Percentiles rank a stretch among this genome's conserved stretches.
Conservation (phyloP, 257 asterid genomes). For the Knoxia roxburghii region DNA sequence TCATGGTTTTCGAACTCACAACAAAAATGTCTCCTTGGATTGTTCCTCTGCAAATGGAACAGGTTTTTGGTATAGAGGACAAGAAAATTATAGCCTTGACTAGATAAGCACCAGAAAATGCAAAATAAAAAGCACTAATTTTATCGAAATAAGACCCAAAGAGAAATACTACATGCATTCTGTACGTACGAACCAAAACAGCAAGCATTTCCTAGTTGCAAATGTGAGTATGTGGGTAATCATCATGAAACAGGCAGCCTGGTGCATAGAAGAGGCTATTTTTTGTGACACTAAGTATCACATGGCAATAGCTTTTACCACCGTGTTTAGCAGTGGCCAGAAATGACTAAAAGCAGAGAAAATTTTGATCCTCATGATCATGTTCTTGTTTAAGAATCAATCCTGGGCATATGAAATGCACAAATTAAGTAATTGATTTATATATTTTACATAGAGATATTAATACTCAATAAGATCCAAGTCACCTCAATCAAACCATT, state of each 20-base stretch:
- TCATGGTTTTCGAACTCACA: slow-evolving; percentile 44
- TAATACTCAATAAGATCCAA: background rate
- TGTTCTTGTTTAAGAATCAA: background rate
- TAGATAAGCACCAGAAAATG: background rate
- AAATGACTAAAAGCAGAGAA: slow-evolving; percentile 16
- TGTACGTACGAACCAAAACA: background rate
- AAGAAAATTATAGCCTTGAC: slow-evolving; percentile 1
- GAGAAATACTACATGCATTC: background rate
- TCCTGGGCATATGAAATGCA: no score
- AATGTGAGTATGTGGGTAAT: background rate
- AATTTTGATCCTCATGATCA: background rate
- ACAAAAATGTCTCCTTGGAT: slow-evolving; percentile 62
- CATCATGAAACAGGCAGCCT: no score
- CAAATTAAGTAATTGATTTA: no score
- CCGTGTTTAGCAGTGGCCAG: no score
- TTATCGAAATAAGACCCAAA: background rate
- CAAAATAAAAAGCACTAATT: background rate
- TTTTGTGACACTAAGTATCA: no score
- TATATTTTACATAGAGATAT: slow-evolving; percentile 2
- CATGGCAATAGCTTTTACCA: no score
- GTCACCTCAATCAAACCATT: background rate
- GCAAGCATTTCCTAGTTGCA: background rate
- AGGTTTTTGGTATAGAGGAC: slow-evolving; percentile 13
- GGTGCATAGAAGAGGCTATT: no score
- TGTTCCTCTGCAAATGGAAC: slow-evolving; percentile 68